These are phyloP conservation scores for Globisporangium abappressorium DNA, from an alignment of 352 stramenopile species.

Conservation along the genomic window DNA sequence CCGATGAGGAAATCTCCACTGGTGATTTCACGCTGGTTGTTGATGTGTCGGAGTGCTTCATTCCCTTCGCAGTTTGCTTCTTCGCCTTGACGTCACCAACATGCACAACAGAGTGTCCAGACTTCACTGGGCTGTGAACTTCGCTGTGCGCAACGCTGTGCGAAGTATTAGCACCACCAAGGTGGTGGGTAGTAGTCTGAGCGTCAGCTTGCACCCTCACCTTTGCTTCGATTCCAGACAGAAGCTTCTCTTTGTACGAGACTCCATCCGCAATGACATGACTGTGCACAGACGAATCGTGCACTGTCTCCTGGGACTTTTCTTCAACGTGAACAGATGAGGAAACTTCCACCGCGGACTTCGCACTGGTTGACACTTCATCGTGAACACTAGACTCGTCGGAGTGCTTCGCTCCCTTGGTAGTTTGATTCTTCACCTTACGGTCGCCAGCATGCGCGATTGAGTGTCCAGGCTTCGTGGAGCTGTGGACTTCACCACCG, in stretches of 20 bases:
- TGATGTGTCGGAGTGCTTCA: neutral
- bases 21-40: neutral
- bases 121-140: neutral
- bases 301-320: neutral
- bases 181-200: neutral
- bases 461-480: neutral
- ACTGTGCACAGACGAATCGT: neutral
- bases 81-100: neutral
- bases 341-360: neutral
- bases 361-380: neutral
- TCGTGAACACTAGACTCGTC: neutral
- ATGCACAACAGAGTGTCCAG: neutral
- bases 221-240: neutral
- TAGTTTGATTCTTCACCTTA: constrained; percentile 4
- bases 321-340: neutral
- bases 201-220: neutral
- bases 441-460: neutral
- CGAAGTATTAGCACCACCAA: neutral
- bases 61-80: neutral
- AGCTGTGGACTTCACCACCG: neutral
- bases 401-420: neutral
- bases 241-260: neutral
- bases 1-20: neutral
- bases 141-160: neutral
- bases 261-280: neutral